Conservation (phyloP, 179 eudicot genomes). For the Amaranthus tricolor region DNA sequence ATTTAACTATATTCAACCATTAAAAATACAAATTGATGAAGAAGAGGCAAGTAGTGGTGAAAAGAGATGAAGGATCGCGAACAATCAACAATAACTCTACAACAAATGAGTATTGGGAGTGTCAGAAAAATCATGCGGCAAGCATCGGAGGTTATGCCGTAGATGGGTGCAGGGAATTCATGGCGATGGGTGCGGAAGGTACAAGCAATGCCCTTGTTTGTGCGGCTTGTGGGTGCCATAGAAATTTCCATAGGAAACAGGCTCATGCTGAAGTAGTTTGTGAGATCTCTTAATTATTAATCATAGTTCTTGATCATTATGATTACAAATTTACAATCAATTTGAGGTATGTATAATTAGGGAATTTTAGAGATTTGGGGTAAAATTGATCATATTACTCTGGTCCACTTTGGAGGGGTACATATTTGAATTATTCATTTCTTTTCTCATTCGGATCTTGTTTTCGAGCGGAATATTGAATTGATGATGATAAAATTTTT, state of each 20-base stretch:
- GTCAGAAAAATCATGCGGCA: constrained; percentile 70
- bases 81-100: constrained; percentile 6
- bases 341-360: background rate
- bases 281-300: constrained; percentile 23
- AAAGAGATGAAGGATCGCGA: constrained; percentile 27
- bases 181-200: constrained; percentile 56
- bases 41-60: constrained; percentile 45
- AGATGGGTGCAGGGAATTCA: constrained; percentile 74
- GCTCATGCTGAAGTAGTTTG: constrained; percentile 40
- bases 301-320: constrained; percentile 25
- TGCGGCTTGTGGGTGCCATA: constrained; percentile 71
- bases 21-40: constrained; percentile 16
- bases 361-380: background rate
- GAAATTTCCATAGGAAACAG: constrained; percentile 57
- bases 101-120: constrained; percentile 45
- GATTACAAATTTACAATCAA: background rate
- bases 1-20: too few species aligned
- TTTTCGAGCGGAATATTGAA: too few species aligned
- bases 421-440: too few species aligned
- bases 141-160: constrained; percentile 67
- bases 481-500: too few species aligned
- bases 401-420: background rate
- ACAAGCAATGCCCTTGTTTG: constrained; percentile 42
- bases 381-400: background rate
- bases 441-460: too few species aligned